Evolutionary conservation across 306 rosid genomes (phyloP).

Genomic region (Senna siamea): DNA sequence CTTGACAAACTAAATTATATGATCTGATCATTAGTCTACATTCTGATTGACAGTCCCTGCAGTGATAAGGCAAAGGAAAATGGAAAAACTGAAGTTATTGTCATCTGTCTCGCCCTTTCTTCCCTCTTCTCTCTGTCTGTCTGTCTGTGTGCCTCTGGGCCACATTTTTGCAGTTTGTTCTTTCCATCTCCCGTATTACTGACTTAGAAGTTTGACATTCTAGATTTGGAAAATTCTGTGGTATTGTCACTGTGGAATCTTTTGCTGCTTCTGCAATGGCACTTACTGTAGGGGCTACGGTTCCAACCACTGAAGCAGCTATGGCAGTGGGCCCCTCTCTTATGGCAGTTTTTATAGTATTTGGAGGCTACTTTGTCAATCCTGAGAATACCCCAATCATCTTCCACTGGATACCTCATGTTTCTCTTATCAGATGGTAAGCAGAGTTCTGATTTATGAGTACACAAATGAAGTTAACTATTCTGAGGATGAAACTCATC

Average conservation of each 20-base stretch:
- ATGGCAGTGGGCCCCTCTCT: conserved; percentile 96
- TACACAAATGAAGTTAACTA: conserved; percentile 25
- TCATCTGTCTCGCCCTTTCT: background rate
- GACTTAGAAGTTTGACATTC: conserved; percentile 38
- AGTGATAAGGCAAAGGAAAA: background rate
- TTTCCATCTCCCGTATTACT: conserved; percentile 32
- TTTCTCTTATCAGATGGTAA: conserved; percentile 92
- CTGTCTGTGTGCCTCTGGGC: background rate
- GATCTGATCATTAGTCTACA: background rate
- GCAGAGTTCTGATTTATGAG: conserved; percentile 34
- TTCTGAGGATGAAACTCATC: conserved; percentile 22
- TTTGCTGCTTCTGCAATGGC: conserved; percentile 99
- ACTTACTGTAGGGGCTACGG: conserved; percentile 96
- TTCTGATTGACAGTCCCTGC: background rate
- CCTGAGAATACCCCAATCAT: conserved; percentile 86
- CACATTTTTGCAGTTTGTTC: conserved; percentile 29
- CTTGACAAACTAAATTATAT: background rate
- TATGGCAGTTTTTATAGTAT: conserved; percentile 88
- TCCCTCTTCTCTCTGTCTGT: background rate
- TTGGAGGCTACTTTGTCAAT: conserved; percentile 93
- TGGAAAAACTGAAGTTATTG: background rate
- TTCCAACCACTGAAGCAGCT: conserved; percentile 93
- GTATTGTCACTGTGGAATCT: conserved; percentile 81
- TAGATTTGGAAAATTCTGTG: conserved; percentile 92
- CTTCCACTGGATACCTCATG: conserved; percentile 94